Percentiles rank a stretch among this genome's conserved stretches.
Conservation (phyloP, 306 rosid species). For the Lathyrus sativus region DNA sequence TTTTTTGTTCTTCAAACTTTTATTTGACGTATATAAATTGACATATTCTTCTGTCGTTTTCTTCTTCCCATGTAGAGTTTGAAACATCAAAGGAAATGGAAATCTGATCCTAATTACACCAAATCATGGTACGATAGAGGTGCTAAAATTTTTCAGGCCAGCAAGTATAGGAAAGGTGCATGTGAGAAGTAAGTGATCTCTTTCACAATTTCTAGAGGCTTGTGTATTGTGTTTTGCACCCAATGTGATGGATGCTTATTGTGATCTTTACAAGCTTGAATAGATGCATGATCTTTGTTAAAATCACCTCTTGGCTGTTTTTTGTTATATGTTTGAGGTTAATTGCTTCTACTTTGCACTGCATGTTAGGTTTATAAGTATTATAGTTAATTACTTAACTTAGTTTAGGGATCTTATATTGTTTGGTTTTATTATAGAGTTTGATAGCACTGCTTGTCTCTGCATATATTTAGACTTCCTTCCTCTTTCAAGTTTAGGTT, state of each 20-base stretch:
- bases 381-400: not conserved
- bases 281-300: not conserved
- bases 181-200: conserved; percentile 35
- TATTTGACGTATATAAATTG: not conserved
- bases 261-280: not conserved
- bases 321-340: not conserved
- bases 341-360: not conserved
- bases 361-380: not conserved
- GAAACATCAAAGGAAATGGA: conserved; percentile 44
- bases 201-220: not conserved
- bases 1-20: no score
- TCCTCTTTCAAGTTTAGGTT: no score
- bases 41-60: not conserved
- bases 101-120: conserved; percentile 36
- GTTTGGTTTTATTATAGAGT: not conserved
- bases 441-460: no score
- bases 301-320: not conserved
- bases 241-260: not conserved
- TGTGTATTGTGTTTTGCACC: not conserved
- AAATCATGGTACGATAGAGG: conserved; percentile 37
- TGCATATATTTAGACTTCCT: no score
- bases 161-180: conserved; percentile 37
- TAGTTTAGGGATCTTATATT: not conserved
- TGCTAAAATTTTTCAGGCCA: conserved; percentile 36
- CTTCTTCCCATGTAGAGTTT: conserved; percentile 27